These are phyloP conservation scores for Gypsophila paniculata DNA, from an alignment of 179 eudicot genomes.

Conservation along the genomic window DNA sequence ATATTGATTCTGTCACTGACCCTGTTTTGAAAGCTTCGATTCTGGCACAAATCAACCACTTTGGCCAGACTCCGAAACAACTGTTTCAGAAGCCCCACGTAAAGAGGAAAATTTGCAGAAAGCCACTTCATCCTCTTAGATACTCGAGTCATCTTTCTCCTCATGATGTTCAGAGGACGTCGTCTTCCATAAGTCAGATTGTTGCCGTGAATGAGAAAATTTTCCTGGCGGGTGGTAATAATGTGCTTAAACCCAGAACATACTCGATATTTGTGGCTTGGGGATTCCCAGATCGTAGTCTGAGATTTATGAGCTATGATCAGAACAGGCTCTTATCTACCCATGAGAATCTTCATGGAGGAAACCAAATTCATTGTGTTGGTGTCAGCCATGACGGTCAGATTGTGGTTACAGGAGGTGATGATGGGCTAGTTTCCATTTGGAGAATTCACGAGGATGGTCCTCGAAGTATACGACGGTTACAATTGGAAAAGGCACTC, in stretches of 20 bases:
- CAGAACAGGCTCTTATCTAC: slow-evolving; percentile 83
- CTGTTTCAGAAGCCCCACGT: slow-evolving; percentile 81
- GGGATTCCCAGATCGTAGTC: slow-evolving; percentile 96
- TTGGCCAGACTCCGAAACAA: slow-evolving; percentile 98
- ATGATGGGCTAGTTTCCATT: slow-evolving; percentile 74
- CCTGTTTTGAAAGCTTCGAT: slow-evolving; percentile 98
- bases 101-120: slow-evolving; percentile 64
- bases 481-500: slow-evolving; percentile 65
- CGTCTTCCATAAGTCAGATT: slow-evolving; percentile 79
- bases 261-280: slow-evolving; percentile 80
- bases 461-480: slow-evolving; percentile 44
- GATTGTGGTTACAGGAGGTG: slow-evolving; percentile 76
- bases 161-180: slow-evolving; percentile 52
- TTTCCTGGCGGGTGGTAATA: slow-evolving; percentile 58
- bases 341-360: slow-evolving; percentile 90
- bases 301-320: slow-evolving; percentile 76
- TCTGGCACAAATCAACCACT: slow-evolving; percentile 96
- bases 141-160: slow-evolving; percentile 56
- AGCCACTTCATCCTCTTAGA: slow-evolving; percentile 67
- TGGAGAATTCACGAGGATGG: slow-evolving; percentile 75
- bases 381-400: slow-evolving; percentile 89
- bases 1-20: slow-evolving; percentile 85
- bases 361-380: slow-evolving; percentile 81
- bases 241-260: slow-evolving; percentile 81
- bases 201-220: slow-evolving; percentile 62